Evolutionary conservation across 768 basidiomycete species (phyloP), one percentile per base, ranked within the genome.

Genomic region (Rhodotorula kratochvilovae): DNA sequence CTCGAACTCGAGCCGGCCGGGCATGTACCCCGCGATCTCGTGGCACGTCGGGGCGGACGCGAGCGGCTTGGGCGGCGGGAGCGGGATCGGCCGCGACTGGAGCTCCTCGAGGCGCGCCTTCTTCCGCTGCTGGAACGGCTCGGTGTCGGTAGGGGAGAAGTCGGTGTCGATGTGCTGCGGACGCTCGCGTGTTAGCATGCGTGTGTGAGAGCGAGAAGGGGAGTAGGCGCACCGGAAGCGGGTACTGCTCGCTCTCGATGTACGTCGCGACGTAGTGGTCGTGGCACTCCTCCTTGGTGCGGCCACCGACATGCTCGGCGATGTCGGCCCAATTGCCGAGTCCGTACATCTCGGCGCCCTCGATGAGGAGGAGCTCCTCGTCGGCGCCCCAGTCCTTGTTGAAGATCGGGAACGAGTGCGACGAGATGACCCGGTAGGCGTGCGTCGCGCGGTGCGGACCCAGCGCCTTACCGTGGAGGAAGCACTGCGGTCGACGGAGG

Each of bases 311-410:
- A 80, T 96, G 91, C 51, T 81, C 92, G 2, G 93, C 90, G 54
- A 95, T 91, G 77, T 93, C 93, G 79, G 89, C 89, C 95, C 95
- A 99, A 79, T 97, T 98, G 7, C 95, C 95, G 45, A 98, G 81
- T 1, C 95, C 95, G 78, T 91, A 90, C 35, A 86, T 84, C 13
- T 90, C 85, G 43, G 93, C 87, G 42, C 93, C 96, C 65, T 94
- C 92, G 56, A 97, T 83, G 27, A 99, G 83, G 13, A 95, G 82
- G 4, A 98, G 84, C 79, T 99, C 95, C 91, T 99, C 95, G 80
- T 98, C 95, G 16, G 94, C 95, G 50, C 93, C 95, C 96, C 95
- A 98, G 79, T 95, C 92, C 66, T 89, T 87, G 15, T 88, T 85
- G 77, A 96, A 95, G 77, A 99, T 96, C 5, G 95, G 96, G 81